phyloP scores from a whole-genome alignment of 108 stramenopile species.

The Nitzschia sp. region DNA sequence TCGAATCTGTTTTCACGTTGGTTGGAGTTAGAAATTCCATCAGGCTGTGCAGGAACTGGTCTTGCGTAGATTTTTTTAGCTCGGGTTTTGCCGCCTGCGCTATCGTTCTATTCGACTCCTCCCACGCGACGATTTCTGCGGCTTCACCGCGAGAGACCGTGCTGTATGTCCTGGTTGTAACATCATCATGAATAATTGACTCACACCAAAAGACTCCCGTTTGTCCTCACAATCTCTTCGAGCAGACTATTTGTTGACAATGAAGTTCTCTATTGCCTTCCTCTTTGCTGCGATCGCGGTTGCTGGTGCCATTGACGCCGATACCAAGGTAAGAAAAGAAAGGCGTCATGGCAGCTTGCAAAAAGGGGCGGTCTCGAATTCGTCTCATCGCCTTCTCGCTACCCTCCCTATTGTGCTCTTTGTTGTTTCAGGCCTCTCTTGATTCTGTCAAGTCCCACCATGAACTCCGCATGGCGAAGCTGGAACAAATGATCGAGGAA shows the following conservation, averaged over 20 bases:
- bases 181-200: no score
- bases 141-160: no score
- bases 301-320: background rate
- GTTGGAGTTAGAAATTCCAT: no score
- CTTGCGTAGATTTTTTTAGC: no score
- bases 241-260: background rate
- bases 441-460: slow-evolving; percentile 19
- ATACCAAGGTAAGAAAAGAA: background rate
- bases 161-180: no score
- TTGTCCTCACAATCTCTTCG: background rate
- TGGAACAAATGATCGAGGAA: slow-evolving; percentile 30
- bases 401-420: background rate
- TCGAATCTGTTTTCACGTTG: no score
- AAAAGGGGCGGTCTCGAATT: no score
- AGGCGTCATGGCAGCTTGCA: background rate
- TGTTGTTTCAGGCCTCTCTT: background rate
- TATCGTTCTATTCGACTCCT: no score
- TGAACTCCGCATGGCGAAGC: slow-evolving; percentile 21
- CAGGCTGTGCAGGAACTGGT: no score
- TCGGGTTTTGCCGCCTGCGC: no score
- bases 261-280: slow-evolving; percentile 11
- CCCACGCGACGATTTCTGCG: no score
- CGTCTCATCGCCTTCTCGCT: no score
- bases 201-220: background rate
- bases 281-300: slow-evolving; percentile 12